A percentile compares a stretch with the other conserved stretches of the same genome.
phyloP scores from a whole-genome alignment of 768 basidiomycete species.

The Rhodotorula diobovata region DNA sequence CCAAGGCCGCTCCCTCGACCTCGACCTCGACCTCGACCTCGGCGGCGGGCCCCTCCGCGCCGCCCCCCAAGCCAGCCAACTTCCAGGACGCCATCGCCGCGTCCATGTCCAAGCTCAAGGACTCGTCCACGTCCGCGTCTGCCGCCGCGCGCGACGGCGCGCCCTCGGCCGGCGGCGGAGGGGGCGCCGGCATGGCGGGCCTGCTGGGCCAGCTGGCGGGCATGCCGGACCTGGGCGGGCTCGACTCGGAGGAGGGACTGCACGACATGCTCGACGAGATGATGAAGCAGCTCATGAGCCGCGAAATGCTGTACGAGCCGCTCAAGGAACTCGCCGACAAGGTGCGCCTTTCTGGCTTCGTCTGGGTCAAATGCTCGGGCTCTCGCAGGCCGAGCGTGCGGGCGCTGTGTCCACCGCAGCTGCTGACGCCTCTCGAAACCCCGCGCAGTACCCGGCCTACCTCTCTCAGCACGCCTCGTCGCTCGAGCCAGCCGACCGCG shows the following conservation, averaged over 20 bases:
- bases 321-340: slow-evolving; percentile 71
- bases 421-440: not conserved
- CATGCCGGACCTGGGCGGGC: slow-evolving; percentile 41
- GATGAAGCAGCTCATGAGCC: slow-evolving; percentile 75
- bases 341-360: slow-evolving; percentile 52
- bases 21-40: slow-evolving; percentile 16
- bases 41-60: not conserved
- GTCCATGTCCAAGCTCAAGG: slow-evolving; percentile 68
- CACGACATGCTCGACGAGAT: slow-evolving; percentile 69
- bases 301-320: slow-evolving; percentile 79
- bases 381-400: too few species aligned
- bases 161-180: not conserved
- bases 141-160: slow-evolving; percentile 1
- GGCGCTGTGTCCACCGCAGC: too few species aligned
- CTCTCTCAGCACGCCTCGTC: slow-evolving; percentile 57
- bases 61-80: slow-evolving; percentile 47
- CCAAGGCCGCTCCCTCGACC: slow-evolving; percentile 27
- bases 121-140: slow-evolving; percentile 46
- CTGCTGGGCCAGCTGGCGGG: slow-evolving; percentile 44
- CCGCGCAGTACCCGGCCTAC: slow-evolving; percentile 67
- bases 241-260: slow-evolving; percentile 49
- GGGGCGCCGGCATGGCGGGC: slow-evolving; percentile 38
- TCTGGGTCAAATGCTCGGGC: not conserved
- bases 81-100: slow-evolving; percentile 69
- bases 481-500: slow-evolving; percentile 58